Base-by-base conservation (phyloP, 768 basidiomycete species). In the Asterophora parasitica region DNA sequence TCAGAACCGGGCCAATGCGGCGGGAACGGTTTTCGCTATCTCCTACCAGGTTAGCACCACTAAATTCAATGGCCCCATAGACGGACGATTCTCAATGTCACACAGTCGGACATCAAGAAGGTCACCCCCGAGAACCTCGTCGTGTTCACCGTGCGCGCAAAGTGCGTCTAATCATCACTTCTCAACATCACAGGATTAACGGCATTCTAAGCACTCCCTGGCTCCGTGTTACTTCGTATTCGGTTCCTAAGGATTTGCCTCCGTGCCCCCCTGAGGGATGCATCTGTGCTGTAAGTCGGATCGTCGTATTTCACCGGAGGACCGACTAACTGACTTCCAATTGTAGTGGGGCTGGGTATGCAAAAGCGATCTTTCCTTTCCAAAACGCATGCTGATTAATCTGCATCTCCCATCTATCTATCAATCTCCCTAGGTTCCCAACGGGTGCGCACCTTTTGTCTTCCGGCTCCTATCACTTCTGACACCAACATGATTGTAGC, bases 21-120 rank as follows among this genome's bases (percentile, higher is more conserved):
- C 78, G 39, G 78, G 78, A 1, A 76, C 77, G 28, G 77, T 73
- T 4, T 78, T 80, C 49, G 77, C 77, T 11, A 80, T 80, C 47
- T 70, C 77, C 13, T 80, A 80, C 54, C 56, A 69, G 40, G 77
- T 76, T 36, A 20, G 61, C 48, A 34, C 17, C 11, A 40, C 8
- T 12, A 28, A n/a, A 38, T 13, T 0, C 13, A 30, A 20, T 4
- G 3, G n/a, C 3, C 23, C 23, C 23, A n/a, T n/a, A n/a, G 23
- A 23, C 6, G 23, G 23, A 23, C 23, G 23, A 23, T 3, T n/a
- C 40, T 47, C 19, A 19, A 40, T 17, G 23, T 36, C 20, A 4
- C 13, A 53, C 40, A 77, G 75, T 77, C 77, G 7, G 72, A 77
- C 42, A 64, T 80, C 52, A 65, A 55, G 9, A 35, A 71, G 34